Evolutionary conservation across 768 basidiomycete species (phyloP).

Genomic region (Leccinum uliginosum): DNA sequence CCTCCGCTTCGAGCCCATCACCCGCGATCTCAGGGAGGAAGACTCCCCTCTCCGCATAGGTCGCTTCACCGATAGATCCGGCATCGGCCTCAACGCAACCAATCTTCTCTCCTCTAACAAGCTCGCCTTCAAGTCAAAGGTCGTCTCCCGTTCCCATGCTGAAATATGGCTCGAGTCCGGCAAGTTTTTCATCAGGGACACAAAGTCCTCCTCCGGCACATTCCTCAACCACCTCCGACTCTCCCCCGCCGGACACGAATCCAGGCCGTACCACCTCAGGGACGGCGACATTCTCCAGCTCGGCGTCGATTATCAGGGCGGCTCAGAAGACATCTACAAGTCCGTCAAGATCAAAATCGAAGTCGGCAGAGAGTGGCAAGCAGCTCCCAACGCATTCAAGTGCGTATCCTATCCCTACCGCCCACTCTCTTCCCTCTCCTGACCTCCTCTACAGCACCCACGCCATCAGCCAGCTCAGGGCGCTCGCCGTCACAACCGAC

Average conservation of each 20-base stretch:
- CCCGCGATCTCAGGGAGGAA: constrained; percentile 71
- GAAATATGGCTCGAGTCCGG: constrained; percentile 82
- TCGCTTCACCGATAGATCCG: constrained; percentile 87
- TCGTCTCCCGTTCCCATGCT: constrained; percentile 90
- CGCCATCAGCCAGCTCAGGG: constrained; percentile 77
- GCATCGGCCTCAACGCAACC: constrained; percentile 58
- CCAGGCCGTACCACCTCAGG: constrained; percentile 70
- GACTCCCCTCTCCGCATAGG: constrained; percentile 81
- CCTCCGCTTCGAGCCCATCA: constrained; percentile 89
- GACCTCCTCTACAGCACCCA: constrained; percentile 44
- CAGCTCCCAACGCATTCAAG: constrained; percentile 88
- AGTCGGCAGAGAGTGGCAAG: constrained; percentile 87
- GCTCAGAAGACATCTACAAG: constrained; percentile 94
- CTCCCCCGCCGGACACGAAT: constrained; percentile 79
- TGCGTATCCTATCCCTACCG: neutral
- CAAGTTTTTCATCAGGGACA: constrained; percentile 86
- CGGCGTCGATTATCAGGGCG: constrained; percentile 97
- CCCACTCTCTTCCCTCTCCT: neutral
- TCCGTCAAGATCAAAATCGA: constrained; percentile 95
- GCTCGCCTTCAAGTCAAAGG: constrained; percentile 93
- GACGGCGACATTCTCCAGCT: constrained; percentile 95
- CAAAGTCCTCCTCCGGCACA: constrained; percentile 85
- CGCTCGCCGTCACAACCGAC: constrained; percentile 47
- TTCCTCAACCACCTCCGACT: constrained; percentile 93
- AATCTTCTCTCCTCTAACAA: constrained; percentile 73